A percentile compares a stretch with the other conserved stretches of the same genome.
phyloP scores from a whole-genome alignment of 371 early-diverging fungal genomes.

The Umbelopsis sp. region DNA sequence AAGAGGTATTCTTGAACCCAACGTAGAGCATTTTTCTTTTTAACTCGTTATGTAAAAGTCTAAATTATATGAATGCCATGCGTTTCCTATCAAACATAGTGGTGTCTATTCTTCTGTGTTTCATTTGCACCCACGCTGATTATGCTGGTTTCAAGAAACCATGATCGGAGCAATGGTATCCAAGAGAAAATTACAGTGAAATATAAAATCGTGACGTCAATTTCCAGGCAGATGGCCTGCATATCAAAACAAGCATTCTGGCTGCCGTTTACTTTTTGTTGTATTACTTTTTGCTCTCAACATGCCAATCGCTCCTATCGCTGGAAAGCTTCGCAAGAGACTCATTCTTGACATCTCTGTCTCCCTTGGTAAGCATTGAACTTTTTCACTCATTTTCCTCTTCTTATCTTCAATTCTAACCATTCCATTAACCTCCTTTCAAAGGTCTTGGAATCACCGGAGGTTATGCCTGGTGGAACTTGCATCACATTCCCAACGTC shows the following conservation, averaged over 20 bases:
- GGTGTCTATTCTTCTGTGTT: too few species aligned
- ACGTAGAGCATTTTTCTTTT: too few species aligned
- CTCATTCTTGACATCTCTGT: slow-evolving; percentile 45
- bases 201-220: not conserved
- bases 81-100: too few species aligned
- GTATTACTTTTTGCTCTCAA: slow-evolving; percentile 11
- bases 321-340: slow-evolving; percentile 53
- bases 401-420: not conserved
- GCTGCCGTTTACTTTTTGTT: not conserved
- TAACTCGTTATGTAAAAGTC: too few species aligned
- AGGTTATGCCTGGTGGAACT: slow-evolving; percentile 52
- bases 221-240: not conserved
- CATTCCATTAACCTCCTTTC: not conserved
- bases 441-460: slow-evolving; percentile 40
- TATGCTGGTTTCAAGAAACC: too few species aligned
- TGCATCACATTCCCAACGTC: slow-evolving; percentile 42
- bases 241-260: slow-evolving; percentile 14
- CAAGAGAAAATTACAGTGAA: not conserved
- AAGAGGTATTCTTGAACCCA: too few species aligned
- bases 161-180: too few species aligned
- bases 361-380: slow-evolving; percentile 25
- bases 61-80: too few species aligned
- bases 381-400: too few species aligned
- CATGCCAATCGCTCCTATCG: slow-evolving; percentile 49
- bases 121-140: too few species aligned